phyloP scores from a whole-genome alignment of 129 eudicot species.

The Sambucus nigra region DNA sequence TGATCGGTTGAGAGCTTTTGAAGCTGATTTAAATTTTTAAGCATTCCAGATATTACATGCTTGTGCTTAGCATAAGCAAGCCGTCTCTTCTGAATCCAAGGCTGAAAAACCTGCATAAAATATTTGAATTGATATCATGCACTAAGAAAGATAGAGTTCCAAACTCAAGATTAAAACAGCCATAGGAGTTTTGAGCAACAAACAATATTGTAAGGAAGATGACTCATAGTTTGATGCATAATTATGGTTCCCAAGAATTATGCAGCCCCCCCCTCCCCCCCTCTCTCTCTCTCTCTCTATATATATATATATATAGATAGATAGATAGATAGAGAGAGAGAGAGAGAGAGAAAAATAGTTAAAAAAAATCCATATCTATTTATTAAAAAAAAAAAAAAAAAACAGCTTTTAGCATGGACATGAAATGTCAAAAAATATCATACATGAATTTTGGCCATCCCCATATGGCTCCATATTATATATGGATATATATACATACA shows the following conservation, averaged over 20 bases:
- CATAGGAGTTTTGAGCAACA: conserved; percentile 1
- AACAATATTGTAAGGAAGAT: not conserved
- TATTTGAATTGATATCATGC: conserved; percentile 1
- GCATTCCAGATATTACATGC: conserved; percentile 57
- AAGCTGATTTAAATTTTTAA: conserved; percentile 40
- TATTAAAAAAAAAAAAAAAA: no score
- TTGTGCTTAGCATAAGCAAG: conserved; percentile 73
- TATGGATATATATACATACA: no score
- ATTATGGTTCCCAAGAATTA: not conserved
- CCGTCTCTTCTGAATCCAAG: conserved; percentile 60
- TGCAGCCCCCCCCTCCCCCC: no score
- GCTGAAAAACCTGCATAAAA: conserved; percentile 62
- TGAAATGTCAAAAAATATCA: no score
- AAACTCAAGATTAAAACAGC: not conserved
- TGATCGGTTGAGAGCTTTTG: conserved; percentile 48
- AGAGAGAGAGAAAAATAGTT: no score
- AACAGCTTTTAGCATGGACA: no score
- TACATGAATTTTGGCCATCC: no score
- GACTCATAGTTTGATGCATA: not conserved
- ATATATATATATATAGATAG: no score
- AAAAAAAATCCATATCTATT: no score
- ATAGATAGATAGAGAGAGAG: no score
- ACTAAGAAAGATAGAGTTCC: not conserved
- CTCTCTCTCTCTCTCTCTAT: no score
- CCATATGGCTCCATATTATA: no score